Evolutionary conservation across 768 basidiomycete genomes (phyloP).

Genomic region (Boletus eberwhitei): DNA sequence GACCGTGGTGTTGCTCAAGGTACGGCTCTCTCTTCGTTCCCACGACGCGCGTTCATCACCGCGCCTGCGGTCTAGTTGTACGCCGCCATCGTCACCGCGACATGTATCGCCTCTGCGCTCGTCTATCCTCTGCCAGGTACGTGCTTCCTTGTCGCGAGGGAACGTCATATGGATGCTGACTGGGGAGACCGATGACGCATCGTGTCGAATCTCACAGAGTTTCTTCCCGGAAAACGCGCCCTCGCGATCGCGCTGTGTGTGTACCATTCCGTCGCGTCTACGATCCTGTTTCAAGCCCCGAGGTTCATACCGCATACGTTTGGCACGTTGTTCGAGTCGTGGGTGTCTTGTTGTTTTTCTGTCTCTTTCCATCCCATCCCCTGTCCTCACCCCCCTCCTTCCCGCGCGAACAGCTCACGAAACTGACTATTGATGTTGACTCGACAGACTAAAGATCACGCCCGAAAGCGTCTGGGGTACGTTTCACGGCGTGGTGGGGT

Average conservation of each 20-base stretch:
- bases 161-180: neutral
- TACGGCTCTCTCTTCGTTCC: conserved; percentile 19
- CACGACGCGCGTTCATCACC: neutral
- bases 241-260: conserved; percentile 72
- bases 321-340: conserved; percentile 60
- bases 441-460: conserved; percentile 43
- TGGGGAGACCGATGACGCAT: too few relatives aligned
- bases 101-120: conserved; percentile 62
- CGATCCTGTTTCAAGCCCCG: conserved; percentile 70
- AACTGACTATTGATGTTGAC: neutral
- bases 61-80: conserved; percentile 52
- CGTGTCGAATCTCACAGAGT: conserved; percentile 40
- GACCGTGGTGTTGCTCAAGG: conserved; percentile 71
- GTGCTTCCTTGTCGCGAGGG: neutral
- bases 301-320: conserved; percentile 77
- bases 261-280: conserved; percentile 73
- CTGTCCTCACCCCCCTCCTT: neutral
- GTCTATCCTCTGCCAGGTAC: conserved; percentile 69
- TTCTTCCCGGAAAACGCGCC: conserved; percentile 81
- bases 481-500: conserved; percentile 65
- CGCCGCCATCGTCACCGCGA: conserved; percentile 55
- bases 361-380: neutral
- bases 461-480: conserved; percentile 75
- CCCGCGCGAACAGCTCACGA: neutral
- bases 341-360: conserved; percentile 27